Evolutionary conservation across 257 asterid species (phyloP).

Genomic region (Solanum bulbocastanum): DNA sequence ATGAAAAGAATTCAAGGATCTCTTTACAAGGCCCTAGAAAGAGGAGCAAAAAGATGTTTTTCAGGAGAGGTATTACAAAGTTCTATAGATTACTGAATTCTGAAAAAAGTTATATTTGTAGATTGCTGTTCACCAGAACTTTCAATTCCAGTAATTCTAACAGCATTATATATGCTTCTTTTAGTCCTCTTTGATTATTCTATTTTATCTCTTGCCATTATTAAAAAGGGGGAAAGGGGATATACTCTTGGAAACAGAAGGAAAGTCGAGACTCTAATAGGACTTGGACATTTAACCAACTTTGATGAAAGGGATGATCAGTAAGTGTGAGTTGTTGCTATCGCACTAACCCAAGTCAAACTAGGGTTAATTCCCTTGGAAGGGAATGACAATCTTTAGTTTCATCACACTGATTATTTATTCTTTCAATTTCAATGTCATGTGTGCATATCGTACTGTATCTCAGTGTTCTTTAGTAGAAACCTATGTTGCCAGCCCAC

Average conservation of each 20-base stretch:
- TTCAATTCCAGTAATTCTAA: background rate
- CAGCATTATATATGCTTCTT: background rate
- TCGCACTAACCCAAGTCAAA: background rate
- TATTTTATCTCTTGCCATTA: background rate
- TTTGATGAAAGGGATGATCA: background rate
- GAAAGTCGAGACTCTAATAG: background rate
- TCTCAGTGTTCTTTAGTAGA: background rate
- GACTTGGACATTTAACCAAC: background rate
- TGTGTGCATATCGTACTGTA: background rate
- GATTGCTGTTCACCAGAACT: background rate
- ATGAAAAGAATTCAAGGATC: constrained; percentile 24
- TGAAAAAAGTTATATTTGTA: background rate
- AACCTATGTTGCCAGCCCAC: background rate
- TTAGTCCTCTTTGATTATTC: background rate
- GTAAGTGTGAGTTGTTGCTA: background rate
- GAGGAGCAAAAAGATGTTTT: constrained; percentile 64
- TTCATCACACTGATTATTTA: background rate
- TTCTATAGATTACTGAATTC: background rate
- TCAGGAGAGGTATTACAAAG: constrained; percentile 41
- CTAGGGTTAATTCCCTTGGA: background rate
- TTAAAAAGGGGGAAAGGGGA: background rate
- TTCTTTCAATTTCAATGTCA: background rate
- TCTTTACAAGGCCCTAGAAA: constrained; percentile 42
- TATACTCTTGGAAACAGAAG: background rate
- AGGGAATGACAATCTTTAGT: background rate